Evolutionary conservation across 345 rosid species (phyloP).

Genomic region (Carallia pectinifolia): DNA sequence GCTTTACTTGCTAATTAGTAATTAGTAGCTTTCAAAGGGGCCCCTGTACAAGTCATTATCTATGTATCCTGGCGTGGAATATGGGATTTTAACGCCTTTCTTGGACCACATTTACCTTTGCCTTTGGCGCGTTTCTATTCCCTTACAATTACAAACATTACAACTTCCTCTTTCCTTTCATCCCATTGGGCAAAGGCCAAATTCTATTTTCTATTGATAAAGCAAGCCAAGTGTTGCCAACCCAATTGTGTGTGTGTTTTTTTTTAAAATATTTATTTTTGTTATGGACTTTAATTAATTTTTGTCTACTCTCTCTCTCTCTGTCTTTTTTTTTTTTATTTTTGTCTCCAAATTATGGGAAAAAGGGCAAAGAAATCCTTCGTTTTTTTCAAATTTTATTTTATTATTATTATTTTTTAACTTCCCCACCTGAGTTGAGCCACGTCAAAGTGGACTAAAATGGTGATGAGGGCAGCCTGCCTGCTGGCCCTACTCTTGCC

Average conservation of each 20-base stretch:
- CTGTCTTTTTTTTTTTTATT: too few species aligned
- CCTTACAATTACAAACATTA: neutral
- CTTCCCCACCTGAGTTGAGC: neutral
- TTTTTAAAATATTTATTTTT: too few species aligned
- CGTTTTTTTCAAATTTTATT: neutral
- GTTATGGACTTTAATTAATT: too few species aligned
- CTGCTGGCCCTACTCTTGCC: constrained; percentile 28
- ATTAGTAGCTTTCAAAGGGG: neutral
- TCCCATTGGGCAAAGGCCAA: too few species aligned
- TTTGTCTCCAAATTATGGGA: too few species aligned
- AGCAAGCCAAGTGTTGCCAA: too few species aligned
- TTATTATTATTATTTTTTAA: neutral
- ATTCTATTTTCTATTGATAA: too few species aligned
- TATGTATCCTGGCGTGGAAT: constrained; percentile 12
- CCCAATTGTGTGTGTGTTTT: too few species aligned
- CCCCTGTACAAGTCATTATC: constrained; percentile 25
- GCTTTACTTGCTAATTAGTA: too few species aligned
- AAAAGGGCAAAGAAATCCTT: neutral
- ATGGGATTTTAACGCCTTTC: constrained; percentile 32
- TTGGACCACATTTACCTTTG: constrained; percentile 23
- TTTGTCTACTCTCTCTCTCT: too few species aligned
- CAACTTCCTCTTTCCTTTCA: neutral
- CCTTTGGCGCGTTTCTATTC: neutral
- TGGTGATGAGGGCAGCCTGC: constrained; percentile 30
- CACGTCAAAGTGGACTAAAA: neutral